A percentile compares a stretch with the other conserved stretches of the same genome.
Evolutionary conservation across 345 rosid species (phyloP).

Genomic region (Melaleuca quinquenervia): DNA sequence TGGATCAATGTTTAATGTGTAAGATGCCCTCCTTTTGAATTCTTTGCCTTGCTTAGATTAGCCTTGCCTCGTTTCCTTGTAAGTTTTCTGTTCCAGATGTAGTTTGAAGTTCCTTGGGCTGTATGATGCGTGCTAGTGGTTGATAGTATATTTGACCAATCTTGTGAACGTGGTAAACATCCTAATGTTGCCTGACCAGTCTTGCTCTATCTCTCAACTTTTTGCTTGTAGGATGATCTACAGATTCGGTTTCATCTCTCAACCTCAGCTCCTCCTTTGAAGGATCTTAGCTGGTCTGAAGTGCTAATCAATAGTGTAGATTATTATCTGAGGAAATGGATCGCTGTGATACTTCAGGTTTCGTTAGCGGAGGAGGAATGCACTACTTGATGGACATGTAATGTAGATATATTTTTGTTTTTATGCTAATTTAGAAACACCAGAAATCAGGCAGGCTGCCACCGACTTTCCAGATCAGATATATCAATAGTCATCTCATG

Average conservation of each 20-base stretch:
- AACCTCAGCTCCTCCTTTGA: not conserved
- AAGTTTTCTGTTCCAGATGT: not conserved
- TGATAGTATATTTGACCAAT: not conserved
- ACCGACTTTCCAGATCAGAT: constrained; percentile 24
- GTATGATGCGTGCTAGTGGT: not conserved
- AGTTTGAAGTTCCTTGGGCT: not conserved
- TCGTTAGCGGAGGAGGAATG: constrained; percentile 85
- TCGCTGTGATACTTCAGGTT: constrained; percentile 84
- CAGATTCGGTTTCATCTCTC: not conserved
- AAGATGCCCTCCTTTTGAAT: not conserved
- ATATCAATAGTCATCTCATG: constrained; percentile 35
- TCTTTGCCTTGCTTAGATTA: not conserved
- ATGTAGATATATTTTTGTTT: constrained; percentile 36
- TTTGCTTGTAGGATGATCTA: not conserved
- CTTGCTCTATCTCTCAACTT: not conserved
- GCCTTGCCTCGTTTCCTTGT: not conserved
- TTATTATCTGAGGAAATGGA: constrained; percentile 18
- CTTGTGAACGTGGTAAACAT: not conserved
- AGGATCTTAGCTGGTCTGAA: not conserved
- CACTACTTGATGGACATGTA: constrained; percentile 16
- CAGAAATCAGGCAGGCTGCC: constrained; percentile 50
- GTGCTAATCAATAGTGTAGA: not conserved
- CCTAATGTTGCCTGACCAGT: not conserved
- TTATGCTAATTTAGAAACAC: constrained; percentile 23
- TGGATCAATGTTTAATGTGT: not conserved